Evolutionary conservation across 192 early-diverging fungal genomes (phyloP).

Genomic region (Fimicolochytrium jonesii): DNA sequence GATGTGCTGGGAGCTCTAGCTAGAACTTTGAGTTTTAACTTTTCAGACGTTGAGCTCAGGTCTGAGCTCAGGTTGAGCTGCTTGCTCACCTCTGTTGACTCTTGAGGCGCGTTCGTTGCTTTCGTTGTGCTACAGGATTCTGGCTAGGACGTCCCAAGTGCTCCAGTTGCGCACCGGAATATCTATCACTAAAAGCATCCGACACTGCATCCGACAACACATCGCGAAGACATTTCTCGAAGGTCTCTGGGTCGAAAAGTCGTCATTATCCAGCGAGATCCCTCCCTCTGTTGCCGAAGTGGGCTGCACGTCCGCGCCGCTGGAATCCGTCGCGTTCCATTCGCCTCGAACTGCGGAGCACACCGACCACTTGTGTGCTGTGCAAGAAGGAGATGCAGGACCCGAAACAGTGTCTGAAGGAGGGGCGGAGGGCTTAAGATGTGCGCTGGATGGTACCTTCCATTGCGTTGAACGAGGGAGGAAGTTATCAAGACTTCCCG

Average conservation of each 20-base stretch:
- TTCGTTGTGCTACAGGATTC: no score
- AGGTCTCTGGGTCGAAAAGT: constrained; percentile 75
- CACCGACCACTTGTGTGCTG: constrained; percentile 91
- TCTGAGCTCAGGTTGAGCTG: no score
- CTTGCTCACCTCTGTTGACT: no score
- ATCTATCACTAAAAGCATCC: no score
- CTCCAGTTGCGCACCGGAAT: no score
- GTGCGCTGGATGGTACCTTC: constrained; percentile 59
- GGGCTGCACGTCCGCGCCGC: constrained; percentile 77
- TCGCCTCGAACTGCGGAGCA: constrained; percentile 81
- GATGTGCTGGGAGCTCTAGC: no score
- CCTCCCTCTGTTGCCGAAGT: constrained; percentile 72
- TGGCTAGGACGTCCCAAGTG: no score
- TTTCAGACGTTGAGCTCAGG: no score
- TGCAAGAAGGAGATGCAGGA: constrained; percentile 88
- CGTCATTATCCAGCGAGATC: constrained; percentile 65
- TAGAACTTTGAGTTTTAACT: no score
- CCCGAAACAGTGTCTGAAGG: constrained; percentile 82
- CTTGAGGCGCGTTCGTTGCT: no score
- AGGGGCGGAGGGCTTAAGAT: constrained; percentile 89
- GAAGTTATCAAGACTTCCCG: no score
- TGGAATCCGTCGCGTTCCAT: constrained; percentile 83
- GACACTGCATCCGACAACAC: no score
- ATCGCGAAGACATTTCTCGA: constrained; percentile 30
- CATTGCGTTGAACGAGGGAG: not conserved